Conservation (phyloP, 495 filamentous ascomycete genomes). For the Podospora tetraspora region DNA sequence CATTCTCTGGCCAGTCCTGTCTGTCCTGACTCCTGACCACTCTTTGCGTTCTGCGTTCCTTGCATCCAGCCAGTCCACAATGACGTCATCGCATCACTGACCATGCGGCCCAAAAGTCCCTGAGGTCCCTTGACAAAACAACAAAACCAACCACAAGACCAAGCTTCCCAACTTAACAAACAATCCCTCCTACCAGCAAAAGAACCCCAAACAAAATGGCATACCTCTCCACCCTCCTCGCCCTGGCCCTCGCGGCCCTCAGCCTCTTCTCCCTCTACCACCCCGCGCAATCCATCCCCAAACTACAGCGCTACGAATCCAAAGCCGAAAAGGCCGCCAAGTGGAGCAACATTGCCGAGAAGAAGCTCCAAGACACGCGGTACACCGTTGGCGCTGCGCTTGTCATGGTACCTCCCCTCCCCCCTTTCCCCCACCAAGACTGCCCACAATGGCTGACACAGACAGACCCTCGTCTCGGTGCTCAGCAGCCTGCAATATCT, state of each 20-base stretch:
- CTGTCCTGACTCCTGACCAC: too few species aligned
- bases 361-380: constrained; percentile 22
- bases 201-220: neutral
- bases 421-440: neutral
- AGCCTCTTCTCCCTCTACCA: constrained; percentile 20
- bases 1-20: neutral
- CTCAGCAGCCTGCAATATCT: constrained; percentile 9
- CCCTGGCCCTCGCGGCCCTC: constrained; percentile 12
- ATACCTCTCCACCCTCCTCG: neutral
- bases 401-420: neutral
- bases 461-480: constrained; percentile 18
- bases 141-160: neutral
- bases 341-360: constrained; percentile 21
- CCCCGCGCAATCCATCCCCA: constrained; percentile 21
- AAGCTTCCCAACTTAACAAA: neutral
- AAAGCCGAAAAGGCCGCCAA: constrained; percentile 22
- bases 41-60: neutral
- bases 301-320: constrained; percentile 22
- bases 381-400: constrained; percentile 22
- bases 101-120: neutral
- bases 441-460: neutral
- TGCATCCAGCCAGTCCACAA: neutral
- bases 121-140: too few species aligned
- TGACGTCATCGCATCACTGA: neutral
- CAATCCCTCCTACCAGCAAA: neutral